Base-by-base conservation (phyloP, 139 green algal species). In the Spirogloea muscicola region DNA sequence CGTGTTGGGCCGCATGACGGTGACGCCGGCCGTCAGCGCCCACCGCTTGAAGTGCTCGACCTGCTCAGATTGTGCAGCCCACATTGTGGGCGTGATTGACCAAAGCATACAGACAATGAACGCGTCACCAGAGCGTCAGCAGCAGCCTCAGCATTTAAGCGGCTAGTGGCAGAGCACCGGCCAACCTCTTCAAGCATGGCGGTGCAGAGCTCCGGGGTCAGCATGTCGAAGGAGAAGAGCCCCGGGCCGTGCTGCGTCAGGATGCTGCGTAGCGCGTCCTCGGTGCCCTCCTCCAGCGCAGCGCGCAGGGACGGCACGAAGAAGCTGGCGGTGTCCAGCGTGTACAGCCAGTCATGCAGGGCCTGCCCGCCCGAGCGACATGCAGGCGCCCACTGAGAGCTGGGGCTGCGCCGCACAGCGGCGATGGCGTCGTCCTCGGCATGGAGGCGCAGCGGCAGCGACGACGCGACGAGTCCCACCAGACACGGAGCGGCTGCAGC, bases 1-100 rank as follows among this genome's bases (percentile, higher is more conserved):
- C 42, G 59, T 68, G 43, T 68, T 68, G 41, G 59, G 59, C 18
- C 59, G 41, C 59, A 68, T 68, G 41, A 68, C 48, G 33, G 43
- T 68, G 5, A 68, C 59, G 37, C 42, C 29, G 6, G 59, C 59
- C 10, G 5, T 37, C 18, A 36, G 29, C 13, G 59, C 59, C 59
- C 59, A 68, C 13, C 42, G 41, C 59, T 68, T 36, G 7, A 68
- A 68, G 43, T 68, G 59, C 18, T 68, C 25, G 10, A 68, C 59
- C 59, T 68, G 59, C 59, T 34, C 59, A 4, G 10, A 13, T 13
- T 10, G 10, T 10, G 10, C 10, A 10, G 43, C 43, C 10, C 13
- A 51, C 43, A 51, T 10, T 25, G 43, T 51, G 10, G 43, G 13
- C 10, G 10, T 25, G 10, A 51, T 51, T 13, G 13, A 10, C 43